These are phyloP conservation scores for Leccinum broughii DNA, from an alignment of 768 basidiomycete species.

Conservation along the genomic window DNA sequence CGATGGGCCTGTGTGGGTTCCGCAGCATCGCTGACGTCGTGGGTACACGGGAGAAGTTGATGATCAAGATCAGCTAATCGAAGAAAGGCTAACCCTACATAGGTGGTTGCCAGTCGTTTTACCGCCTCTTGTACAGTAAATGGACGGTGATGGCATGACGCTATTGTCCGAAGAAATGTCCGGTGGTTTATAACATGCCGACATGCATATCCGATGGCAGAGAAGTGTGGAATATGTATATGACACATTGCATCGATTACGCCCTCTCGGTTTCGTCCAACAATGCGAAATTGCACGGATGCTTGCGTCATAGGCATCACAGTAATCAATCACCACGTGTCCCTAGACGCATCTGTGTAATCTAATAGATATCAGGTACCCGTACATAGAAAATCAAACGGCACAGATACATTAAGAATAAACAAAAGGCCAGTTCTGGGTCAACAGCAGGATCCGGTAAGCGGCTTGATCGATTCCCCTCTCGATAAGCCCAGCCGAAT, in stretches of 20 bases:
- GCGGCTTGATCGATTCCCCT: conserved; percentile 9
- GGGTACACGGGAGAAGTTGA: conserved; percentile 36
- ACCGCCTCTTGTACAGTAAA: background rate
- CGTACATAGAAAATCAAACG: background rate
- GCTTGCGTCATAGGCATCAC: background rate
- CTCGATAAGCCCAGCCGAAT: conserved; percentile 36
- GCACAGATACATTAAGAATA: conserved; percentile 27
- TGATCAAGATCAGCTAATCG: conserved; percentile 27
- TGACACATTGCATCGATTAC: background rate
- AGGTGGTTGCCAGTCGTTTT: background rate
- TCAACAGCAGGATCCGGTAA: conserved; percentile 24
- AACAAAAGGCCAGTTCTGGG: conserved; percentile 4
- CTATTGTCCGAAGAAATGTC: background rate
- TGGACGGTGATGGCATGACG: background rate
- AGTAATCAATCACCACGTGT: background rate
- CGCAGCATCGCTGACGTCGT: conserved; percentile 38
- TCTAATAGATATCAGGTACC: background rate
- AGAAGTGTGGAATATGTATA: background rate
- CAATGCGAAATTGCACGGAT: background rate
- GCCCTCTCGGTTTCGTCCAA: background rate
- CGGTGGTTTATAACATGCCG: background rate
- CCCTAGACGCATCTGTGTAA: background rate
- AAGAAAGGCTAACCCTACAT: background rate
- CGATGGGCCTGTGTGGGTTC: conserved; percentile 45
- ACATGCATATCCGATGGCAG: background rate